Evolutionary conservation across 495 filamentous ascomycete species (phyloP).

Genomic region (Trichoderma parareesei): DNA sequence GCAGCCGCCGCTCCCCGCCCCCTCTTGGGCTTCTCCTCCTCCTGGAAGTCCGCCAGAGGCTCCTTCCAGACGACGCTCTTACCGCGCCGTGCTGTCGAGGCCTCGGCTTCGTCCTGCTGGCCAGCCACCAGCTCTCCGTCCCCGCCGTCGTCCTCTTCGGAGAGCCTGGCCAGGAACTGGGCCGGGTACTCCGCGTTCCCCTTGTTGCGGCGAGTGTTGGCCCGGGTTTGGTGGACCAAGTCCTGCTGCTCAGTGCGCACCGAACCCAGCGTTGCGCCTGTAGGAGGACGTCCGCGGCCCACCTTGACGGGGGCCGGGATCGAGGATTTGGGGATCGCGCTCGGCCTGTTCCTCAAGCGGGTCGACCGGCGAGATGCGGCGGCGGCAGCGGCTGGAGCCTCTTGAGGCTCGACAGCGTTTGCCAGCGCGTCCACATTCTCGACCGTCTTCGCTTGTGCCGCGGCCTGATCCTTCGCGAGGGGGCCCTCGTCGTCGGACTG

Average conservation of each 20-base stretch:
- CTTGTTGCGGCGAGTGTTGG: slow-evolving; percentile 9
- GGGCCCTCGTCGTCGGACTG: not conserved
- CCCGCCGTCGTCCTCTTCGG: not conserved
- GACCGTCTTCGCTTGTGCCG: not conserved
- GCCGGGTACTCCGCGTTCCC: slow-evolving; percentile 8
- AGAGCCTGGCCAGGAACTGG: not conserved
- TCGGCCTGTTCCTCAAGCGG: not conserved
- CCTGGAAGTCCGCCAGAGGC: not conserved
- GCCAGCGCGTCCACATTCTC: not conserved
- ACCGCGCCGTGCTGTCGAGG: not conserved
- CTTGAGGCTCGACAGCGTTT: not conserved
- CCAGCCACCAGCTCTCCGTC: not conserved
- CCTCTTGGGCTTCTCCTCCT: not conserved
- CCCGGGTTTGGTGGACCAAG: slow-evolving; percentile 3
- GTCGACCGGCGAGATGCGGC: slow-evolving; percentile 5
- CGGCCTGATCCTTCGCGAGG: not conserved
- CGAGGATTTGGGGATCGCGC: slow-evolving; percentile 4
- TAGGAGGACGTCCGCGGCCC: not conserved
- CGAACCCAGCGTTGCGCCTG: not conserved
- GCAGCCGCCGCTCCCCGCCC: not conserved
- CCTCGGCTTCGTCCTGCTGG: not conserved
- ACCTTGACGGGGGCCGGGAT: slow-evolving; percentile 4
- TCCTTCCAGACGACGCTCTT: slow-evolving; percentile 11
- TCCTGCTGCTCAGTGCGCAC: slow-evolving; percentile 10
- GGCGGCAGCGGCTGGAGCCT: not conserved